Base-by-base conservation (phyloP, 2,329 filamentous ascomycete genomes). In the Verticillium nonalfalfae region DNA sequence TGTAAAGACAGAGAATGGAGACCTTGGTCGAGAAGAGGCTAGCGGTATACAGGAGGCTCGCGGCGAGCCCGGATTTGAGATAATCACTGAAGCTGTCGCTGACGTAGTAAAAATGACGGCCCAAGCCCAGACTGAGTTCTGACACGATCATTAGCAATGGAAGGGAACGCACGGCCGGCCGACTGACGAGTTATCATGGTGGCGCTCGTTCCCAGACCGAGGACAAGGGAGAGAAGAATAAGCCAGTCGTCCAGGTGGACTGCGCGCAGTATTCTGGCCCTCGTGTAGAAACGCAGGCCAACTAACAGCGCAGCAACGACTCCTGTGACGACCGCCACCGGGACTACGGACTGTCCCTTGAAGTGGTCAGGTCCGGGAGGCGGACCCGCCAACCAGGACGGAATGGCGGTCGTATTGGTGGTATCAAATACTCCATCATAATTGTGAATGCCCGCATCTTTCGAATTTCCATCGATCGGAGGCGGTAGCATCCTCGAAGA, bases 161-260 rank as follows among this genome's bases (percentile, higher is more conserved):
- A 40, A 21, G 34, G 26, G 50, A 6, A 55, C 15, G 1, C 13
- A 21, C 1, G n/a, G n/a, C 14, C 4, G 1, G 26, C 26, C 26
- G 7, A 57, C 61, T 39, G 55, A 65, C 63, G 63, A 26, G 57
- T 33, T 31, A 65, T 64, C 60, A 62, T 64, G 35, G 62, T 62
- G 7, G 40, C 64, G 35, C 59, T 64, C 35, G 63, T 65, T 10
- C 56, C 58, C 52, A 61, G 45, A 34, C 61, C 64, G 15, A 66
- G 65, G 50, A 73, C 66, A 33, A 74, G 63, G 2, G 73, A 69
- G 14, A 70, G 61, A 15, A 76, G 45, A 56, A 75, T 71, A 26
- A 69, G 66, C 68, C 72, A 74, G 63, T 76, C 73, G 58, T 76
- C 74, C 21, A 66, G 57, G 57, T 70, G 71, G 60, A 74, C 68